These are phyloP conservation scores for Platismatia glauca DNA, from an alignment of 495 filamentous ascomycete species.

Conservation along the genomic window DNA sequence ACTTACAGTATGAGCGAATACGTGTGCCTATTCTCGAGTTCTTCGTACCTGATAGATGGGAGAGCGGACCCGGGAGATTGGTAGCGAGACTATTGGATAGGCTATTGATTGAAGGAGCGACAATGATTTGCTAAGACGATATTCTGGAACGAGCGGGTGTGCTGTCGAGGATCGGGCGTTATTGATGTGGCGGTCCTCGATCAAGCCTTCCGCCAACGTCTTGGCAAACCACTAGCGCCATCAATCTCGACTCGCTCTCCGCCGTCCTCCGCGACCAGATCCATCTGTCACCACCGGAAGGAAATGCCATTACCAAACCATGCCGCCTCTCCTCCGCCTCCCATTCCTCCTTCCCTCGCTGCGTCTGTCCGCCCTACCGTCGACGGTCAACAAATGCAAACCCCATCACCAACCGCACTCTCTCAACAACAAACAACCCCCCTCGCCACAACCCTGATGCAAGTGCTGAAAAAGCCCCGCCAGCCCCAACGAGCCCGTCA, in stretches of 20 bases:
- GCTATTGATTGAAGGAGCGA: no score
- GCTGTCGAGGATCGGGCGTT: no score
- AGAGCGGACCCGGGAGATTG: not conserved
- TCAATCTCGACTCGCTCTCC: not conserved
- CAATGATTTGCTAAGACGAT: not conserved
- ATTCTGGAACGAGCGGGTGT: not conserved
- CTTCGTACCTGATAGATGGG: not conserved
- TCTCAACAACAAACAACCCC: slow-evolving; percentile 39
- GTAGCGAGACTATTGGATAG: not conserved
- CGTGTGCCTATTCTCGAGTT: not conserved
- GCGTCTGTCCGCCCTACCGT: slow-evolving; percentile 29
- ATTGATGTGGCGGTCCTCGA: no score
- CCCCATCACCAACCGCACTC: slow-evolving; percentile 29
- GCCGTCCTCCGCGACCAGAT: not conserved
- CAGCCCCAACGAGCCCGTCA: slow-evolving; percentile 68
- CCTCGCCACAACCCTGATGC: slow-evolving; percentile 42
- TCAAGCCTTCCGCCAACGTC: no score
- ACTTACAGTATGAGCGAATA: no score
- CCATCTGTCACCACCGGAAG: not conserved
- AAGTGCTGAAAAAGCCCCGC: slow-evolving; percentile 63
- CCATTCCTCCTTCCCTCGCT: slow-evolving; percentile 19
- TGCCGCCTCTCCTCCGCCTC: not conserved
- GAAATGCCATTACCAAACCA: not conserved
- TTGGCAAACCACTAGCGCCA: not conserved
- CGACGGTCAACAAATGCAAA: slow-evolving; percentile 27